Conservation (phyloP, 2,329 filamentous ascomycete genomes). For the Bipolaris oryzae region DNA sequence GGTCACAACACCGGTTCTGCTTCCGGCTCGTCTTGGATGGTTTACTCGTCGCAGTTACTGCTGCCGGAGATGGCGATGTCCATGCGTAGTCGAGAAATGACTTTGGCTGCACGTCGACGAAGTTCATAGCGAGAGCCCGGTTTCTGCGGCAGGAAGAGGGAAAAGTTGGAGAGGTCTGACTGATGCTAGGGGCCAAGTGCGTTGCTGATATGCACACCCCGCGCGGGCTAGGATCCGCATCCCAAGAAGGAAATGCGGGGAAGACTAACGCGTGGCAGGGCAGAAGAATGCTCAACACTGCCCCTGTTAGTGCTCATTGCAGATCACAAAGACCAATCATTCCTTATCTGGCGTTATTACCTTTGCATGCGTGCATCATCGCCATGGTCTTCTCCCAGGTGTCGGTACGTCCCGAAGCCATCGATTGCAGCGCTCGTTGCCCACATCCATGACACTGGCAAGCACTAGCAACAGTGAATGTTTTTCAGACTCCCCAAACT, state of each 20-base stretch:
- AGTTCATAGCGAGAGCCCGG: conserved; percentile 42
- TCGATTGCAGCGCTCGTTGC: background rate
- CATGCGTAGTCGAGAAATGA: conserved; percentile 47
- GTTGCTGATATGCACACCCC: conserved; percentile 40
- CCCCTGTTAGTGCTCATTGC: background rate
- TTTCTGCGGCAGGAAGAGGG: conserved; percentile 36
- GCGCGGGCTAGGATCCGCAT: conserved; percentile 30
- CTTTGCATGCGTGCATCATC: background rate
- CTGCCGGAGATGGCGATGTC: conserved; percentile 39
- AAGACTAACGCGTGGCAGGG: conserved; percentile 27
- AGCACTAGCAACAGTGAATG: background rate
- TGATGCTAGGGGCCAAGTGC: conserved; percentile 18
- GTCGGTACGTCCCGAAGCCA: background rate
- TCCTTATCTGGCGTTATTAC: background rate
- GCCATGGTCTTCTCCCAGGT: background rate
- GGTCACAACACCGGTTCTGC: conserved; percentile 55
- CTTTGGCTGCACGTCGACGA: conserved; percentile 45
- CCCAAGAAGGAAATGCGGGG: conserved; percentile 36
- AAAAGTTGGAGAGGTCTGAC: conserved; percentile 27
- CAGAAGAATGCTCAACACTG: conserved; percentile 5
- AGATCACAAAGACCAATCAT: background rate
- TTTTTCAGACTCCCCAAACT: background rate
- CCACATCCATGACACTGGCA: background rate
- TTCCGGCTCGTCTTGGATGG: conserved; percentile 46
- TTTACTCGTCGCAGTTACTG: conserved; percentile 26